Base-by-base conservation (phyloP, 768 basidiomycete genomes). In the Hypholoma fasciculare region DNA sequence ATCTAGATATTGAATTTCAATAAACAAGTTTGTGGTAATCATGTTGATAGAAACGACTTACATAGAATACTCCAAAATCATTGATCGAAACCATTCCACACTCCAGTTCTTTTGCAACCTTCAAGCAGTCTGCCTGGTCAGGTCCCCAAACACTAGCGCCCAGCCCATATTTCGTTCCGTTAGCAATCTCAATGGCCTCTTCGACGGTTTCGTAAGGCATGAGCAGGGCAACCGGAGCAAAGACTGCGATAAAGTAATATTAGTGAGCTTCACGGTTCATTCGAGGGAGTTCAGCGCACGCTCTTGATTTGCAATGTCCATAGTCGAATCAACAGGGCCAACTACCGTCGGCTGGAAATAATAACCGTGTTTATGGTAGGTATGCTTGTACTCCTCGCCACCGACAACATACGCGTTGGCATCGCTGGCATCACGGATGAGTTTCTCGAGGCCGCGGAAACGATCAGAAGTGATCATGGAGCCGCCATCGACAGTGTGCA, bases 21-120 rank as follows among this genome's bases (percentile, higher is more conserved):
- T 54, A 9, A 23, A 42, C 1, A 20, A 26, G 43, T 12, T 42
- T 27, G 26, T 40, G 48, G 38, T 23, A 46, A 38, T n/a, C 57
- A 42, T 3, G 16, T 3, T n/a, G 30, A 47, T 9, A 9, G 1
- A 60, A 27, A 20, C 7, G 12, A 78, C 87, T 77, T 67, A 92
- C 87, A 68, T 94, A 94, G 74, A 87, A 94, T 7, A 90, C 88
- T 12, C 84, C 94, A 68, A 94, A 97, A 75, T 98, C 97, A 65
- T 98, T 98, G 61, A 97, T 81, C 17, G 95, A 88, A 3, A 98
- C 96, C 97, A 99, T 98, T 47, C 96, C 96, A 65, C 94, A 96
- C 52, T 96, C 86, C 51, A 99, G 76, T 49, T 78, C 76, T 63
- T 86, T 86, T 27, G 95, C 95, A 19, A 98, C 89, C 49, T 88